A percentile compares a stretch with the other conserved stretches of the same genome.
Conservation (phyloP, 2,329 filamentous ascomycete species). For the Monilinia fructicola region DNA sequence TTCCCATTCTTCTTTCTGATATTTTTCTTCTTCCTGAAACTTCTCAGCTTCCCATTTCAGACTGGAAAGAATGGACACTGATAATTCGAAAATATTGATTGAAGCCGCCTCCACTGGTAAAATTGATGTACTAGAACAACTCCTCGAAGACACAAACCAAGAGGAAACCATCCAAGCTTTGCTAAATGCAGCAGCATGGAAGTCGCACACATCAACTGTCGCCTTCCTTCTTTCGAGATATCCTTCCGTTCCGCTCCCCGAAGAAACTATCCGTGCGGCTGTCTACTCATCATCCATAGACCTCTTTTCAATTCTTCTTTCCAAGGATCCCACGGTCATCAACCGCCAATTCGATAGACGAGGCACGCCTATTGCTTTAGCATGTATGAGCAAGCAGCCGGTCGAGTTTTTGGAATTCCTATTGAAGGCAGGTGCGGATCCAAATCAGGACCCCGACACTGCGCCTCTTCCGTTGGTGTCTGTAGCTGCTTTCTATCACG, state of each 20-base stretch:
- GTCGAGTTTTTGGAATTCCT: background rate
- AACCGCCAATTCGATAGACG: background rate
- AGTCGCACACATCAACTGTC: background rate
- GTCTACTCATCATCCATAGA: background rate
- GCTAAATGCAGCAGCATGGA: background rate
- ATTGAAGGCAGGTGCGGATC: background rate
- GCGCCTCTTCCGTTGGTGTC: background rate
- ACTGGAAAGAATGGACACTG: background rate
- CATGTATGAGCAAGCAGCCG: background rate
- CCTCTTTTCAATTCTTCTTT: background rate
- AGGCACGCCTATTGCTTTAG: background rate
- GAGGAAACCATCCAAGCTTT: background rate
- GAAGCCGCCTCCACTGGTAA: background rate
- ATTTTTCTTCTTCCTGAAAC: background rate
- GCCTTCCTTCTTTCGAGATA: background rate
- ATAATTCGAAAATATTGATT: too few relatives aligned
- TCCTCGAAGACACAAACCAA: background rate
- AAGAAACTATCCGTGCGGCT: background rate
- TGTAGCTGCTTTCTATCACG: background rate
- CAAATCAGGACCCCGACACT: background rate
- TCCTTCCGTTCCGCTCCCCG: background rate
- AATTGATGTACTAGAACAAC: background rate
- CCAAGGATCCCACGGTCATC: background rate
- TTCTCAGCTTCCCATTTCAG: background rate
- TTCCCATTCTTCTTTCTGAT: background rate